Percentiles rank a stretch among this genome's conserved stretches.
phyloP scores from a whole-genome alignment of 768 basidiomycete species.

The Hebeloma cylindrosporum region DNA sequence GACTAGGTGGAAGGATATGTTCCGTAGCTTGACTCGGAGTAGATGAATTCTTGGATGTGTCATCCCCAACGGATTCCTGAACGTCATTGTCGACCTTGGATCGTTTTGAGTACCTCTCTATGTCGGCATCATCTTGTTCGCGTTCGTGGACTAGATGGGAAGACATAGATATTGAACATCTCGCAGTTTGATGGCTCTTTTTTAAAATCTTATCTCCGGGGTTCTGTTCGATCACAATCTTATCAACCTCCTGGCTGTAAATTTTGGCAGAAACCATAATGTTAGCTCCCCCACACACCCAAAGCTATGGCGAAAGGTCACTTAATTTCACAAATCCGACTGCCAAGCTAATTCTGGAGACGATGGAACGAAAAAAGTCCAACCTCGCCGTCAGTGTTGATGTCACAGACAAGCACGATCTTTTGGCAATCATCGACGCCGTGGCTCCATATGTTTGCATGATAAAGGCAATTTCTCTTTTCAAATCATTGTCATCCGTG shows the following conservation, averaged over 20 bases:
- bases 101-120: slow-evolving; percentile 46
- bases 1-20: slow-evolving; percentile 70
- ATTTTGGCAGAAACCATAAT: slow-evolving; percentile 15
- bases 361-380: slow-evolving; percentile 82
- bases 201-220: slow-evolving; percentile 19
- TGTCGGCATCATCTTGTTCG: slow-evolving; percentile 47
- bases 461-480: slow-evolving; percentile 70
- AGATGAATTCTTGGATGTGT: slow-evolving; percentile 1
- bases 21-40: slow-evolving; percentile 18
- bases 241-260: slow-evolving; percentile 1
- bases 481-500: slow-evolving; percentile 3
- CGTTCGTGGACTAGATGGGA: slow-evolving; percentile 47
- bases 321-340: slow-evolving; percentile 66
- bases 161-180: slow-evolving; percentile 18
- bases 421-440: slow-evolving; percentile 81
- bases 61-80: slow-evolving; percentile 9
- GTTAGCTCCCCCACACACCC: slow-evolving; percentile 39
- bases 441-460: slow-evolving; percentile 92
- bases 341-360: slow-evolving; percentile 73
- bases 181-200: slow-evolving; percentile 2
- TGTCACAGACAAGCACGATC: slow-evolving; percentile 76
- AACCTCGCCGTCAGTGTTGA: slow-evolving; percentile 97
- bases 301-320: slow-evolving; percentile 65
- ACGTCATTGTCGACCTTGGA: slow-evolving; percentile 34
- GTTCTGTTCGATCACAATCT: background rate